phyloP scores from a whole-genome alignment of 2,329 filamentous ascomycete species.

The Colletotrichum musicola region DNA sequence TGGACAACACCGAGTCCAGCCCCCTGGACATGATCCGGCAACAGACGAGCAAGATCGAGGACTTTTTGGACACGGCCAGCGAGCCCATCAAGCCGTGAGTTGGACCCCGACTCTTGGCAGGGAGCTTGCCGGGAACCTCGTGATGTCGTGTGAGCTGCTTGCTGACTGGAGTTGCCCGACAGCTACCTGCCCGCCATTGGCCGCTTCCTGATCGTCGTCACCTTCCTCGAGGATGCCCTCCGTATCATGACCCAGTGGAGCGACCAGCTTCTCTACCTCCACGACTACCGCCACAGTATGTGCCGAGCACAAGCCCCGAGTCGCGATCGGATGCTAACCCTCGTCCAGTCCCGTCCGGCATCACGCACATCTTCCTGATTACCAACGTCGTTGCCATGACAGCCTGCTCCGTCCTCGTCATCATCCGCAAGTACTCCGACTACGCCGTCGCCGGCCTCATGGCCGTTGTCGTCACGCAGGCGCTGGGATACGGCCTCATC shows the following conservation, averaged over 20 bases:
- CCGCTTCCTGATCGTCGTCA: slow-evolving; percentile 97
- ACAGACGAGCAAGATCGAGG: slow-evolving; percentile 99
- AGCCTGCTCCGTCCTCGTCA: slow-evolving; percentile 85
- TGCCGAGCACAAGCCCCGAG: slow-evolving; percentile 34
- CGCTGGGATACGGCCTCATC: slow-evolving; percentile 95
- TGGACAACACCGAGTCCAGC: slow-evolving; percentile 67
- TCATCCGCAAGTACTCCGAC: slow-evolving; percentile 91
- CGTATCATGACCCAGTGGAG: slow-evolving; percentile 98
- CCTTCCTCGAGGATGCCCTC: slow-evolving; percentile 96
- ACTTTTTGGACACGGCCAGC: slow-evolving; percentile 85
- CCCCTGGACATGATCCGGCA: slow-evolving; percentile 89
- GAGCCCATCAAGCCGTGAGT: slow-evolving; percentile 95
- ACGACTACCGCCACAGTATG: slow-evolving; percentile 94
- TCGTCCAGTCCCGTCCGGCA: slow-evolving; percentile 80
- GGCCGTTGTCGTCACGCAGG: slow-evolving; percentile 91
- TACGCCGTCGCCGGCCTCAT: slow-evolving; percentile 93
- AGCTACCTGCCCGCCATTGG: slow-evolving; percentile 96
- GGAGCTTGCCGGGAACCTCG: slow-evolving; percentile 21
- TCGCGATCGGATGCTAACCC: slow-evolving; percentile 27
- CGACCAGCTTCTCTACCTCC: slow-evolving; percentile 93
- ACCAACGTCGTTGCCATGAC: slow-evolving; percentile 91
- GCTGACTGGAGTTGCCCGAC: slow-evolving; percentile 45
- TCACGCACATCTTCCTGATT: slow-evolving; percentile 94
- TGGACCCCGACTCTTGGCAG: slow-evolving; percentile 45
- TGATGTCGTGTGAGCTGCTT: slow-evolving; percentile 8